Evolutionary conservation across 2,329 filamentous ascomycete genomes (phyloP).

Genomic region (Colletotrichum karsti): DNA sequence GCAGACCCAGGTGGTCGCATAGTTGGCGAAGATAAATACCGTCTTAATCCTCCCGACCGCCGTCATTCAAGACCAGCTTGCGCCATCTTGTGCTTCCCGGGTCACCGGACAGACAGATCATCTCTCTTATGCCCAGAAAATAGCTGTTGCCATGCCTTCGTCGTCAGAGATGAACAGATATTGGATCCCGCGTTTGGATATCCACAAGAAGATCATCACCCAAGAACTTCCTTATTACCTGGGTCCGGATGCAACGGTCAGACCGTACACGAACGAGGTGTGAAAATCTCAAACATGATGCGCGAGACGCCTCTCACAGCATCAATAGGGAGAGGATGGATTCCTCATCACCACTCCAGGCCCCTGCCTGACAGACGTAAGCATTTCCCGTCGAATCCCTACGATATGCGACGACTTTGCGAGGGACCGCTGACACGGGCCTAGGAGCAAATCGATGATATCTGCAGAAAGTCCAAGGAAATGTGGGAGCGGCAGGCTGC

Average conservation of each 20-base stretch:
- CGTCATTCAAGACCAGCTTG: neutral
- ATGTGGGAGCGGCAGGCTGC: constrained; percentile 66
- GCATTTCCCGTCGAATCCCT: constrained; percentile 34
- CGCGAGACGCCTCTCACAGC: constrained; percentile 23
- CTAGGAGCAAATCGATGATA: constrained; percentile 71
- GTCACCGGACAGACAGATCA: constrained; percentile 3
- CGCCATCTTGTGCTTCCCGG: neutral
- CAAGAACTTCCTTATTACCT: constrained; percentile 67
- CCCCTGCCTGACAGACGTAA: constrained; percentile 66
- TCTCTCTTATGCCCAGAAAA: neutral
- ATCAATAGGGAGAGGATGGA: constrained; percentile 64
- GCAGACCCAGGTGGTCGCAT: constrained; percentile 6
- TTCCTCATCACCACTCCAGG: constrained; percentile 68
- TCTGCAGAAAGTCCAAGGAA: constrained; percentile 66
- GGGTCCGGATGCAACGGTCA: constrained; percentile 65
- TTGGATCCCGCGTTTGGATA: constrained; percentile 68
- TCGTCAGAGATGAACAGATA: constrained; percentile 61
- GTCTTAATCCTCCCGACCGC: constrained; percentile 18
- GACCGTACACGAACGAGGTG: constrained; percentile 66
- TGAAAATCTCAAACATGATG: constrained; percentile 34
- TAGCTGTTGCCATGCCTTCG: constrained; percentile 11
- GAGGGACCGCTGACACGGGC: constrained; percentile 52
- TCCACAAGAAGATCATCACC: constrained; percentile 68
- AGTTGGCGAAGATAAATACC: constrained; percentile 28
- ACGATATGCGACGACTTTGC: constrained; percentile 15